Conservation (phyloP, 1,284 basidiomycete species). For the Tetrapyrgos nigripes region DNA sequence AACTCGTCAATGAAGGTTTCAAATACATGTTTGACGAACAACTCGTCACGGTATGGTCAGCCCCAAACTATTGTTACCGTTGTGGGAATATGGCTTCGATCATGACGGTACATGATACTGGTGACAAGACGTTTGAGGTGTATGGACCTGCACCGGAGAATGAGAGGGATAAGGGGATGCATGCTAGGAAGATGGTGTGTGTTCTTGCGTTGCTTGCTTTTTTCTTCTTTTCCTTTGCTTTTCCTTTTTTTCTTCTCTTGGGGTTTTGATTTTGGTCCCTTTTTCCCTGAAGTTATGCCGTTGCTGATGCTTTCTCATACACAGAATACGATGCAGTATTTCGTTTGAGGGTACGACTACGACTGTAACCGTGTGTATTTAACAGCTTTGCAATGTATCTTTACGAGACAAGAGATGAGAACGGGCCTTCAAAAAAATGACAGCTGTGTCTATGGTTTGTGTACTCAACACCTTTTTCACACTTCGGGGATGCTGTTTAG, state of each 20-base stretch:
- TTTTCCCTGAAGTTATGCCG: too few relatives aligned
- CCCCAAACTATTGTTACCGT: conserved; percentile 95
- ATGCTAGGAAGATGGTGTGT: conserved; percentile 68
- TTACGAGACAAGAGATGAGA: background rate
- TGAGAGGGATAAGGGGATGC: conserved; percentile 77
- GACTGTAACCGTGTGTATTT: too few relatives aligned
- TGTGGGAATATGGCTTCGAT: conserved; percentile 83
- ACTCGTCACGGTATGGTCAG: conserved; percentile 97
- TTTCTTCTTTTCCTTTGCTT: background rate
- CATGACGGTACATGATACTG: conserved; percentile 71
- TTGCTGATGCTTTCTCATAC: too few relatives aligned
- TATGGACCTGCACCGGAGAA: conserved; percentile 89
- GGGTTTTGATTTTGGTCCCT: too few relatives aligned
- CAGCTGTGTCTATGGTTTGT: too few relatives aligned
- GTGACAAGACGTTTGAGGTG: conserved; percentile 74
- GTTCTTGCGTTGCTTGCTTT: background rate
- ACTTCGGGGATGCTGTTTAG: too few relatives aligned
- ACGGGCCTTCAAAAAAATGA: too few relatives aligned
- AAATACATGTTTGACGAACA: conserved; percentile 97
- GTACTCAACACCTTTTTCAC: too few relatives aligned
- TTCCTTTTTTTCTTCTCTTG: background rate
- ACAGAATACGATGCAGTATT: background rate
- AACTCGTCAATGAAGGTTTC: conserved; percentile 96
- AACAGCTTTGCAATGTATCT: background rate
- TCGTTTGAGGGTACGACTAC: background rate